Evolutionary conservation across 345 rosid genomes (phyloP), one percentile per base, ranked within the genome.

Genomic region (Angophora floribunda): DNA sequence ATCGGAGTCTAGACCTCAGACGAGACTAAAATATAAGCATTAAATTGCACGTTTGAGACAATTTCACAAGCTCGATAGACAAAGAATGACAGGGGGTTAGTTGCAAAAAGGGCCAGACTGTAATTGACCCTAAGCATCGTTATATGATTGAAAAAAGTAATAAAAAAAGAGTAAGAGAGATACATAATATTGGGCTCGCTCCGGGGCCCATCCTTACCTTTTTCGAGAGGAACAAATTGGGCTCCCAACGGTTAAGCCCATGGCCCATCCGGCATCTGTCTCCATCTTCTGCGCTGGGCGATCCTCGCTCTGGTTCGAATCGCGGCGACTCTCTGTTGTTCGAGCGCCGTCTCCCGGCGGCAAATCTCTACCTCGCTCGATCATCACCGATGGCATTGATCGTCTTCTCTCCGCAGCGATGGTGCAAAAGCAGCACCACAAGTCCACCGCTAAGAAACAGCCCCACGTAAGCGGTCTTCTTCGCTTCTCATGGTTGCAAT

Each of bases 351-450:
- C 65, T 59, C 65, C 5, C 65, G n/a, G 65, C 65, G 65, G 26
- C 30, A 11, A 28, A 59, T 24, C 65, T 9, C n/a, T 10, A 24
- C 65, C 65, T 24, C 65, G 14, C 65, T 24, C 65, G 36, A 61
- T 17, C 51, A 65, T 24, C 52, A 10, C 28, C 53, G 88, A 67
- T 10, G 19, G 45, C 7, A 26, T 61, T 6, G 67, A 61, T 61
- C 30, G 67, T 28, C 67, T 26, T 26, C 78, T 9, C 44, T 65
- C 44, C 55, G 12, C 32, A 67, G 86, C 80, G 51, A 97, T 95
- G 99, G 98, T 94, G 26, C 97, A 96, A 92, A 89, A 94, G 67
- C 96, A 93, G 91, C 96, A 90, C 47, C 95, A 93, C 44, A 93
- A 96, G 92, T 88, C 94, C 82, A 95, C 92, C 87, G 91, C 94